Base-by-base conservation (phyloP, 306 rosid species). In the Ziziphus jujuba region DNA sequence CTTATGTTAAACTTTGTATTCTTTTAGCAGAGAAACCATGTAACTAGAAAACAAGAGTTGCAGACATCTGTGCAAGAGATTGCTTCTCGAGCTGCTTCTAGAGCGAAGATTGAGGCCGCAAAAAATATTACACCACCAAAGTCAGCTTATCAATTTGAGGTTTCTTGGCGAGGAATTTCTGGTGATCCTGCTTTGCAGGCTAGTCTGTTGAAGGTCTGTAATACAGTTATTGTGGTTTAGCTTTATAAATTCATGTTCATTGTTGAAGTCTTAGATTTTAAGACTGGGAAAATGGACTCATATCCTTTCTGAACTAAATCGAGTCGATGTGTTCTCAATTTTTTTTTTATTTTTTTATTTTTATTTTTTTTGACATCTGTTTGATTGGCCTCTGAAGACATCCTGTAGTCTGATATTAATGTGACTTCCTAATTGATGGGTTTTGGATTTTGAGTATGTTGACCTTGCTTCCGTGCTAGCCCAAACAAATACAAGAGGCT, bases 91-190 rank as follows among this genome's bases (percentile, higher is more conserved):
- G 97, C 90, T 11, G 89, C 97, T 63, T 83, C 87, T 63, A 83
- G 72, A 73, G 97, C 85, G 59, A 74, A 71, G 89, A 79, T 79
- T 58, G 90, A 89, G 72, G 91, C 92, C 71, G 87, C 84, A 16
- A 81, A 86, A 70, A 87, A 81, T 52, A 74, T 90, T 24, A 74
- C 82, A 57, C 73, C 95, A 1, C 97, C 96, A 65, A 86, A 79
- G 63, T 85, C 99, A 28, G 99, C 99, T 38, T 93, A 88, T 82
- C 92, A 93, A 59, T 93, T 93, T 79, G 99, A 93, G 85, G 78
- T 52, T 63, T 86, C 95, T 65, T 93, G 99, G 99, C 78, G 84
- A 75, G 89, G 87, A 53, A 77, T 93, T 59, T 79, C 92, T 36
- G 95, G 92, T 49, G 92, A 93, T 76, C 63, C 10, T 62, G 79